Base-by-base conservation (phyloP, 225 moss, liverwort and hornwort genomes). In the Sphagnum tenellum region DNA sequence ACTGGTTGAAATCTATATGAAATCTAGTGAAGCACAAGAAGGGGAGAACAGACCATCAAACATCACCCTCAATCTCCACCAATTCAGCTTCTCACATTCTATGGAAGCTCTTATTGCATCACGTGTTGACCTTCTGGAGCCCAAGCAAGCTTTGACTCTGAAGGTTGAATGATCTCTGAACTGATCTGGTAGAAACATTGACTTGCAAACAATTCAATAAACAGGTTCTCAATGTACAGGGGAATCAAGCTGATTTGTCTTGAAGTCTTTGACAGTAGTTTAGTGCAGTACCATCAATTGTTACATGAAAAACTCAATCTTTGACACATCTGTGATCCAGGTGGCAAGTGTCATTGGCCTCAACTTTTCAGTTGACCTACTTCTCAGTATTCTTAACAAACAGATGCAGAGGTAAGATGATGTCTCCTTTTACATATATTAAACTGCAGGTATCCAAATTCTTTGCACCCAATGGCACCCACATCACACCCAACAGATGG, bases 341-440 rank as follows among this genome's bases (percentile, higher is more conserved):
- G 82, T 83, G 45, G 82, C 79, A 2, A 83, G 82, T 67, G 82
- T 83, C 12, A 83, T 83, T 12, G 82, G 82, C 12, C 63, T 76
- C 52, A 79, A 56, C 61, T 76, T 83, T 63, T 69, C 75, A 2
- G 64, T 72, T 64, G 74, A 74, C 52, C 60, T 56, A 11, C 69
- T 83, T 10, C 69, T 73, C 4, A 66, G 72, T 5, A 61, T 74
- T 68, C 48, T 83, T 7, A 76, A 71, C 66, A 67, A 71, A 62
- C 82, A 79, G 65, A 79, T 83, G 57, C 63, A 79, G 46, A 79
- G 82, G 82, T 65, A 47, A 12, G 45, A 4, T 3, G 48, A 46
- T 64, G 13, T 12, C 44, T 49, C 29, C 29, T 29, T 29, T 29
- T 29, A 29, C 29, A 29, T 29, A 29, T 29, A 29, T 29, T 12